Base-by-base conservation (phyloP, 2,329 filamentous ascomycete genomes). In the Cladophialophora bantiana region DNA sequence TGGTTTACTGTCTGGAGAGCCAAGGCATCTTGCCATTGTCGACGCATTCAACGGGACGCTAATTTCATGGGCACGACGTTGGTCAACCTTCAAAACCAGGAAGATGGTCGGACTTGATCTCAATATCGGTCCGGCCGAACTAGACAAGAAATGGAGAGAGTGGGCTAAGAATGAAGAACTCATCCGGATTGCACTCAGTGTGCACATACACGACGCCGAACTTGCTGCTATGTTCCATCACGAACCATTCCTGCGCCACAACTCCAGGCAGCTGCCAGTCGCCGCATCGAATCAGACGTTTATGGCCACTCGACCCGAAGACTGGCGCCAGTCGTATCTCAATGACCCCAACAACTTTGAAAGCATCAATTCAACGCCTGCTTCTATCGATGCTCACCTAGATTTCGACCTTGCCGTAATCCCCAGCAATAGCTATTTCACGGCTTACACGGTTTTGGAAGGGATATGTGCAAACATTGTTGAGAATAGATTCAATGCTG, bases 31-130 rank as follows among this genome's bases (percentile, higher is more conserved):
- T 3, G 65, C 73, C 5, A 61, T 76, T 34, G 75, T 74, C 13
- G 74, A 76, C 67, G 70, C 74, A 0, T 73, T 77, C n/a, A 75
- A 76, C 52, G 75, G 75, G 0, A 75, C 74, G 7, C 67, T 76
- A 4, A 70, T 73, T 31, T 72, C 74, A 13, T 75, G 75, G 74
- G 73, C 75, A 3, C 73, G 75, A 2, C 69, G 69, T 5, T 61
- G 66, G n/a, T 59, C 61, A 35, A 65, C 67, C 26, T 71, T 71
- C 67, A 73, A 73, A 50, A 69, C 72, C 9, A 72, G 70, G 55
- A 71, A 69, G 65, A 57, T 73, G 5, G 53, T 64, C 3, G 62
- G 62, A 20, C 66, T 69, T 2, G 61, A 65, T 20, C 61, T 67
- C 13, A 66, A 60, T 42, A 38, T 70, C 20, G 12, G 42, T 18